Base-by-base conservation (phyloP, 805 yeast species). In the Candida vaughaniae region DNA sequence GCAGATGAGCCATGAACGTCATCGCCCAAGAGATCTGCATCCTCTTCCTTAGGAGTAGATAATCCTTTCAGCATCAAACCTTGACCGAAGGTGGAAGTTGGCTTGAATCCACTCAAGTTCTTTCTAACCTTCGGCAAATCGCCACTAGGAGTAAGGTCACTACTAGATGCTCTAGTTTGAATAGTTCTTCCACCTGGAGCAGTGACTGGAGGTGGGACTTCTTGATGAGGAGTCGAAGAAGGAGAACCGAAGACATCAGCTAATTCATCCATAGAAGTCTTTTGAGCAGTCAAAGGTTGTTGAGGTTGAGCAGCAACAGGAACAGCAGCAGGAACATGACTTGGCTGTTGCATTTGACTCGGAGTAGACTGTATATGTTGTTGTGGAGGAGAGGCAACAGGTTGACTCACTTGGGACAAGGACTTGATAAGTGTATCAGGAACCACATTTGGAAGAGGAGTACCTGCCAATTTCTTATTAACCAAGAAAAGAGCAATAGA, bases 401-500 rank as follows among this genome's bases (percentile, higher is more conserved):
- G 25, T 16, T 14, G 31, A 19, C 23, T 65, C 14, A 30, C 28
- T 6, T 25, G 33, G 52, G 29, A 56, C 35, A 52, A 57, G 30
- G 69, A 56, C 8, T 51, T 59, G 32, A 78, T 53, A 48, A 90
- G 66, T 17, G 78, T 71, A 14, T 75, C 75, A 2, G 96, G 96
- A 16, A 89, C 77, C 10, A 81, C 74, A 40, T 78, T 78, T 2
- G 99, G 98, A 46, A 93, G 69, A 18, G 76, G 80, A 25, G 69
- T 69, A 14, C 98, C 98, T 2, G 85, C 74, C 41, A 90, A 69
- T 52, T 77, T 83, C 60, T 83, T 85, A 62, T 89, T 95, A 6
- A 93, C 93, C 47, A 93, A 74, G 56, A 82, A 91, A 87, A 93
- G 83, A 12, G 98, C 97, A 54, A 93, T 82, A 3, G 95, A 81